Evolutionary conservation across 2,329 filamentous ascomycete species (phyloP).

Genomic region (Fusarium oxysporum): DNA sequence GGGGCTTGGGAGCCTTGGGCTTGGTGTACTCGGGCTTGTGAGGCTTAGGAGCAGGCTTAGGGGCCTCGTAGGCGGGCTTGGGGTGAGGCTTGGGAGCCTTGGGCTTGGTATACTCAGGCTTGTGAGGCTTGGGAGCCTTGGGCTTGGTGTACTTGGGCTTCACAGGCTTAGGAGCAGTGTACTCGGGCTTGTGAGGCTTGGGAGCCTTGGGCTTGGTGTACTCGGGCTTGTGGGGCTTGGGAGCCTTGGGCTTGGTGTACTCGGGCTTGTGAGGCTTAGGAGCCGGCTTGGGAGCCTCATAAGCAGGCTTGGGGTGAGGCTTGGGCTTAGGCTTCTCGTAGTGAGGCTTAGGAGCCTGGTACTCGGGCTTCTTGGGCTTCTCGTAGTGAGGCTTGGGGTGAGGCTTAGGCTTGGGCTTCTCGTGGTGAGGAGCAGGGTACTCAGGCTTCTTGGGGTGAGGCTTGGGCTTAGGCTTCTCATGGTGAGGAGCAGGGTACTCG

Average conservation of each 20-base stretch:
- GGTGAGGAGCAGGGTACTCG: neutral
- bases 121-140: neutral
- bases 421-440: neutral
- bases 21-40: neutral
- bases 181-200: slow-evolving; percentile 1
- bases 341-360: neutral
- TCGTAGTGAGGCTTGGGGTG: neutral
- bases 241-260: neutral
- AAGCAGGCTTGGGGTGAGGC: neutral
- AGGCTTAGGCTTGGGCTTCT: slow-evolving; percentile 11
- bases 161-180: neutral
- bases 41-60: neutral
- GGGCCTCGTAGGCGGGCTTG: neutral
- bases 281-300: no score
- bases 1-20: neutral
- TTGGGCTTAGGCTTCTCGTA: slow-evolving; percentile 6
- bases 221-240: neutral
- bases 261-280: no score
- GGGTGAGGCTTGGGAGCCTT: neutral
- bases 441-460: neutral
- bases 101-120: neutral
- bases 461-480: slow-evolving; percentile 1
- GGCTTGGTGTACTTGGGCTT: neutral
- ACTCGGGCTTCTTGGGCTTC: neutral
- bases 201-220: neutral